Percentiles rank a stretch among this genome's conserved stretches.
Conservation (phyloP, 164 flowering plant species). For the Aristolochia fimbriata region DNA sequence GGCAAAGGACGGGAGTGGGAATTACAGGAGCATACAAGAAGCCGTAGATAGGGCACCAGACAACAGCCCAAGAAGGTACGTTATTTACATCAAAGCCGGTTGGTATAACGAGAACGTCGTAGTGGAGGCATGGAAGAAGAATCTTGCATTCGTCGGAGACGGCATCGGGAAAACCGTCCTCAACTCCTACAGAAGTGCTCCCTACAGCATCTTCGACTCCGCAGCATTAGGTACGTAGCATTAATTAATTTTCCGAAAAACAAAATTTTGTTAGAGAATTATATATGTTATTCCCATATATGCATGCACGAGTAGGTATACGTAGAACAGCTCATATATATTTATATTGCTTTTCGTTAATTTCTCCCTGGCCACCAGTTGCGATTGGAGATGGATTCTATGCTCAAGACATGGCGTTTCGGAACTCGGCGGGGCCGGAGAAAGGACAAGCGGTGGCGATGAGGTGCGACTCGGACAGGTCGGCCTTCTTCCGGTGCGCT, state of each 20-base stretch:
- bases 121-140: constrained; percentile 6
- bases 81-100: constrained; percentile 15
- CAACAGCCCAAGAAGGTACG: constrained; percentile 5
- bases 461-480: not conserved
- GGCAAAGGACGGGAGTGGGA: constrained; percentile 18
- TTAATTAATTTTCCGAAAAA: too few species aligned
- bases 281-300: too few species aligned
- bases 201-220: not conserved
- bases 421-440: constrained; percentile 1
- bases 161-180: constrained; percentile 14
- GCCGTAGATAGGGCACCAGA: constrained; percentile 12
- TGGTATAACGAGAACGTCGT: constrained; percentile 8
- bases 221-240: not conserved
- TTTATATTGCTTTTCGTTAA: too few species aligned
- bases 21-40: constrained; percentile 10
- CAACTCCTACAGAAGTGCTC: constrained; percentile 4
- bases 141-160: constrained; percentile 19
- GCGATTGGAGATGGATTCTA: not conserved
- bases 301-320: too few species aligned
- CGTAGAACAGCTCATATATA: too few species aligned
- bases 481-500: not conserved
- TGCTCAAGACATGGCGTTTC: not conserved
- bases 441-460: constrained; percentile 5
- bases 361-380: too few species aligned
- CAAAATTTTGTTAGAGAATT: too few species aligned